These are phyloP conservation scores for Talaromyces sp. DNA, from an alignment of 2,329 filamentous ascomycete species.

Conservation along the genomic window DNA sequence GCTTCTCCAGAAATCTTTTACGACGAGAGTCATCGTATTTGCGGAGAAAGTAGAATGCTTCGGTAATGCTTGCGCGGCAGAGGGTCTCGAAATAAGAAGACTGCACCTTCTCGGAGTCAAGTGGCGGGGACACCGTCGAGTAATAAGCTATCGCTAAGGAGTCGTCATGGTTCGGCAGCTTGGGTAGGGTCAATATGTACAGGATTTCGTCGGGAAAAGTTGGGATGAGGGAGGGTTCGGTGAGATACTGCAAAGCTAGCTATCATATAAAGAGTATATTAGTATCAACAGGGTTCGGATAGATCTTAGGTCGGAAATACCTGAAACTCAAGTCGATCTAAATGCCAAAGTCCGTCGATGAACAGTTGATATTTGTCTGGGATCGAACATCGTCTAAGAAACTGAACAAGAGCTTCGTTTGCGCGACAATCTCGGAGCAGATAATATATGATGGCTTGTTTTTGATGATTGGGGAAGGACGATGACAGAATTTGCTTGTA, in stretches of 20 bases:
- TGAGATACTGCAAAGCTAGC: slow-evolving; percentile 69
- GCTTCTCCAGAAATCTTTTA: slow-evolving; percentile 61
- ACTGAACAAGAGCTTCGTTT: slow-evolving; percentile 52
- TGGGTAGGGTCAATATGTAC: slow-evolving; percentile 58
- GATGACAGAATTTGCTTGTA: slow-evolving; percentile 66
- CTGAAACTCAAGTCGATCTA: slow-evolving; percentile 68
- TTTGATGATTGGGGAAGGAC: slow-evolving; percentile 66
- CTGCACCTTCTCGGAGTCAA: slow-evolving; percentile 61
- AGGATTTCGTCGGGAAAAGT: slow-evolving; percentile 84
- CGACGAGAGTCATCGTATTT: slow-evolving; percentile 60
- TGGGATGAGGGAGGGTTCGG: slow-evolving; percentile 72
- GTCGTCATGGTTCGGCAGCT: slow-evolving; percentile 58
- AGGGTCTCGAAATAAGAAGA: slow-evolving; percentile 67
- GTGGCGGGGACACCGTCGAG: slow-evolving; percentile 67
- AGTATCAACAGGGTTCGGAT: not conserved
- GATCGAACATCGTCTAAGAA: slow-evolving; percentile 62
- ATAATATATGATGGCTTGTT: slow-evolving; percentile 80
- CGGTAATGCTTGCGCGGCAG: slow-evolving; percentile 62
- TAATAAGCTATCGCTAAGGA: slow-evolving; percentile 72
- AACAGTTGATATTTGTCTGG: slow-evolving; percentile 74
- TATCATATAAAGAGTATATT: slow-evolving; percentile 29
- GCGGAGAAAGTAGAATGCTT: slow-evolving; percentile 70
- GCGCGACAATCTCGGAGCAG: slow-evolving; percentile 70
- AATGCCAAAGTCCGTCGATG: slow-evolving; percentile 75
- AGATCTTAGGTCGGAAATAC: slow-evolving; percentile 37